Evolutionary conservation across 2,329 filamentous ascomycete species (phyloP).

Genomic region (Aspergillus fijiensis): DNA sequence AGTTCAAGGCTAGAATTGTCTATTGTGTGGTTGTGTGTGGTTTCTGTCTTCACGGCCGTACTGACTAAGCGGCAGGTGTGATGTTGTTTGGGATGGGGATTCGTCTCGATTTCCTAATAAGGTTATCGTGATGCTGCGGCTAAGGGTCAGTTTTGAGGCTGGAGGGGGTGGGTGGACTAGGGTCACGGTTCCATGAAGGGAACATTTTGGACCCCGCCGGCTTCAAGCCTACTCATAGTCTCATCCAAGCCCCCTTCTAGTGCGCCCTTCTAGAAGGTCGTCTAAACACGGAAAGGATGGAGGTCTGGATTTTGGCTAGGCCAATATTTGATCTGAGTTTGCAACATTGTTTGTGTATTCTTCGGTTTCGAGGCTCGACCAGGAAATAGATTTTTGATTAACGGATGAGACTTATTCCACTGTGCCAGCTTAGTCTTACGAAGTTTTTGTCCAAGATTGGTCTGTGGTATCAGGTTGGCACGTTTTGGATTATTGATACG

Average conservation of each 20-base stretch:
- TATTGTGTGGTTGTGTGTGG: background rate
- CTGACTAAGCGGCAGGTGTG: background rate
- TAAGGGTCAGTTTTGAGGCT: background rate
- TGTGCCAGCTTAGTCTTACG: background rate
- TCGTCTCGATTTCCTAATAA: constrained; percentile 8
- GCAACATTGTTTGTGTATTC: background rate
- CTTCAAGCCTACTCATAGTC: background rate
- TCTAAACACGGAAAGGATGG: background rate
- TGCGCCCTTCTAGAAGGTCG: background rate
- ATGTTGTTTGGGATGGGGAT: too few species aligned
- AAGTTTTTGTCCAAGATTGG: background rate
- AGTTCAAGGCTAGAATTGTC: background rate
- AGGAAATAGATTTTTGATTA: background rate
- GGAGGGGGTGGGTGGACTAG: background rate
- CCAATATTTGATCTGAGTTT: background rate
- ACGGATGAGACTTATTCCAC: background rate
- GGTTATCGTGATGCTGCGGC: constrained; percentile 6
- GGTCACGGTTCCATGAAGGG: background rate
- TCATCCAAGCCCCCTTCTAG: background rate
- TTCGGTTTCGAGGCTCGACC: background rate
- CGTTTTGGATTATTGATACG: background rate
- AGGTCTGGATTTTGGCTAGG: background rate
- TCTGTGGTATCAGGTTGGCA: background rate
- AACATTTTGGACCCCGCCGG: background rate
- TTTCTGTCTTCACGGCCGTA: background rate